phyloP scores from a whole-genome alignment of 441 rosid genomes.

The Gossypium lobatum region DNA sequence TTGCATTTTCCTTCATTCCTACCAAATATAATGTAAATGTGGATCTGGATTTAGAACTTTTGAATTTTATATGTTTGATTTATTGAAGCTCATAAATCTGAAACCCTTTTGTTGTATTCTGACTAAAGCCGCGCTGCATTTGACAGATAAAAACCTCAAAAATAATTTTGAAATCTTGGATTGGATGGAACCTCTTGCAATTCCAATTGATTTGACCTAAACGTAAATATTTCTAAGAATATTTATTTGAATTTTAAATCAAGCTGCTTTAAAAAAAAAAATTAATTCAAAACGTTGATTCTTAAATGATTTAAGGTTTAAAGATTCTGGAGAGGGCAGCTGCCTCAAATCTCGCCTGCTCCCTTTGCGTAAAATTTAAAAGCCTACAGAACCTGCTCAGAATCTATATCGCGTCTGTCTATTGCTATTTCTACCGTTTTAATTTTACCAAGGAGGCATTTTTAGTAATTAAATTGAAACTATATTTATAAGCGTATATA shows the following conservation, averaged over 20 bases:
- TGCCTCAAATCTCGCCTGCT: neutral
- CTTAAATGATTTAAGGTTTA: neutral
- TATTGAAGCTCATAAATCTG: neutral
- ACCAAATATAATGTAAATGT: neutral
- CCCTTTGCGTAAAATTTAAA: neutral
- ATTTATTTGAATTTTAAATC: neutral
- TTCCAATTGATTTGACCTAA: neutral
- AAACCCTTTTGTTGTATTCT: neutral
- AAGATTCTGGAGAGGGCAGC: neutral
- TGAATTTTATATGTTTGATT: neutral
- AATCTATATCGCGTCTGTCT: neutral
- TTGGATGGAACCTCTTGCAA: neutral
- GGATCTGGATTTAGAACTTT: neutral
- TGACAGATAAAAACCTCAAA: neutral
- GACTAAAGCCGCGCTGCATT: neutral
- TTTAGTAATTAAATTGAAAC: neutral
- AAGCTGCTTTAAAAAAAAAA: neutral
- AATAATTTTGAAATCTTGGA: neutral
- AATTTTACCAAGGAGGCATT: neutral
- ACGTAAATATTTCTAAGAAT: neutral
- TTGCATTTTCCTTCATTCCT: neutral
- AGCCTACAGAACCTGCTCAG: neutral
- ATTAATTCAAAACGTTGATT: neutral
- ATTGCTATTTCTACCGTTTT: neutral
- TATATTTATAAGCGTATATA: neutral